phyloP scores from a whole-genome alignment of 208 protist species.

The Leishmania mexicana region DNA sequence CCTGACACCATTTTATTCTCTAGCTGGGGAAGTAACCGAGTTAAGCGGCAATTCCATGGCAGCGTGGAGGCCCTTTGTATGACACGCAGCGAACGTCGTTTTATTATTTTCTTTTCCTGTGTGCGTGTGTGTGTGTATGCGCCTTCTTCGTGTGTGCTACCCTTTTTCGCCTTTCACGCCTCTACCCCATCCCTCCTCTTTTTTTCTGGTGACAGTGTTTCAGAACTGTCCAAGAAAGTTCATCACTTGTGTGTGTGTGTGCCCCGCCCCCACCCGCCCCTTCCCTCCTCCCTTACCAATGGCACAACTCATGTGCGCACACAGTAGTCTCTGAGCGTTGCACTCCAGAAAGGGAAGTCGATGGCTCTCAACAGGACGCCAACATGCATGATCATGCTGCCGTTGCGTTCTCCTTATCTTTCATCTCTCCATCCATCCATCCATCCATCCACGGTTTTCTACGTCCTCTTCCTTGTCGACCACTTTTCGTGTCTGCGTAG shows the following conservation, averaged over 20 bases:
- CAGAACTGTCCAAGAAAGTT: neutral
- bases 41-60: neutral
- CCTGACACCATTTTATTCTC: constrained; percentile 5
- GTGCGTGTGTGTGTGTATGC: neutral
- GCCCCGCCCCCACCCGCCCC: neutral
- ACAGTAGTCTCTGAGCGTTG: neutral
- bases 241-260: neutral
- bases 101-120: neutral
- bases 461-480: too few species aligned
- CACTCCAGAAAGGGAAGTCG: neutral
- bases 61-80: neutral
- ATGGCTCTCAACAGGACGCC: neutral
- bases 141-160: neutral
- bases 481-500: neutral
- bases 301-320: neutral
- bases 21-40: constrained; percentile 4
- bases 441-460: too few species aligned
- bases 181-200: neutral
- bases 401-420: too few species aligned
- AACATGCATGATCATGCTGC: neutral
- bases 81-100: neutral
- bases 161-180: neutral
- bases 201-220: neutral
- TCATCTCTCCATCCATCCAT: too few species aligned
- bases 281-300: neutral